Base-by-base conservation (phyloP, 75 land plant species). In the Sequoiadendron giganteum region DNA sequence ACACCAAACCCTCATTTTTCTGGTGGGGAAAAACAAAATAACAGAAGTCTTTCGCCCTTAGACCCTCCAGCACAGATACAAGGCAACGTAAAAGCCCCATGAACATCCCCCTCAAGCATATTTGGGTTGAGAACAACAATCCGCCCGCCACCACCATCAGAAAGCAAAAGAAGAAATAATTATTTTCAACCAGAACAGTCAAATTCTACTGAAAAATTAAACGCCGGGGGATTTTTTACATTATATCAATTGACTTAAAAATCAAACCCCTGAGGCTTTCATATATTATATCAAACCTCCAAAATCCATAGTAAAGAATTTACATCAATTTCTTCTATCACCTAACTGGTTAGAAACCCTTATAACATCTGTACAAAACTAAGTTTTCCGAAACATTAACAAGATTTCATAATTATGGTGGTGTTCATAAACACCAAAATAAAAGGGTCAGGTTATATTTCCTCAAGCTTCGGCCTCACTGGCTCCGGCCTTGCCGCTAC, bases 361-460 rank as follows among this genome's bases (percentile, higher is more conserved):
- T 25, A 28, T 65, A 2, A 25, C 8, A 21, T 61, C n/a, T 65
- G 70, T 65, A 65, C 70, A 65, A 6, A 8, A 6, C n/a, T 8
- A 65, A 65, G 7, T 7, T 0, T 52, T 52, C 2, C 55, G 55
- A 5, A 25, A 21, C 5, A 58, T 21, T 28, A 28, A 65, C 70
- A 65, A 75, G 38, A 75, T 75, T 34, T 25, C 77, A 3, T 2
- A 34, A 34, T 11, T 11, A n/a, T 3, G 84, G 84, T 47, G 84
- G 84, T 82, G 84, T 82, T 82, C 84, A 82, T 10, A 82, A 82
- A 82, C 84, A 82, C 84, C 84, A 82, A 47, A 47, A 13, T n/a
- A 82, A 14, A 25, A 3, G 1, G 25, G 8, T 1, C 1, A 21
- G 16, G 30, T 13, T 28, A 82, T 21, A 25, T 3, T 8, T n/a